Percentiles rank a stretch among this genome's conserved stretches.
These are phyloP conservation scores for Plasmodium blacklocki DNA, from an alignment of 169 alveolate species.

Conservation along the genomic window DNA sequence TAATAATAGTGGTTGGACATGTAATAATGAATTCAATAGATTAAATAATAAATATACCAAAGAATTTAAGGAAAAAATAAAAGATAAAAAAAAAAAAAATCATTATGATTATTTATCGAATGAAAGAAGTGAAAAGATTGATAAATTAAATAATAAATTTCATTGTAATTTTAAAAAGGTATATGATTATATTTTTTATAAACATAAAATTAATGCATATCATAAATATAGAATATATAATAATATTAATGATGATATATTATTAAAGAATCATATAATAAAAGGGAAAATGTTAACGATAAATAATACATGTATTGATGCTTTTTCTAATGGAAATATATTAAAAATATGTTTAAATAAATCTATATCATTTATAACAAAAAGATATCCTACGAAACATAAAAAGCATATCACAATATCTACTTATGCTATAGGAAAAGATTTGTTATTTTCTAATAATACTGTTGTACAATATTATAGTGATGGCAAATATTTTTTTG, in stretches of 20 bases:
- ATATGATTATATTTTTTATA: conserved; percentile 74
- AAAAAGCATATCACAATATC: conserved; percentile 24
- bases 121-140: not conserved
- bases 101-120: not conserved
- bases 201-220: conserved; percentile 58
- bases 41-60: no score
- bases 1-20: no score
- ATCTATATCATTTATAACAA: conserved; percentile 27
- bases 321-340: conserved; percentile 23
- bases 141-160: not conserved
- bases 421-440: conserved; percentile 21
- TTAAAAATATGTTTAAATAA: conserved; percentile 70
- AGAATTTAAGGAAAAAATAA: not conserved
- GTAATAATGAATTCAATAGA: no score
- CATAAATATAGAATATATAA: conserved; percentile 58
- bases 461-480: conserved; percentile 73
- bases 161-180: conserved; percentile 47
- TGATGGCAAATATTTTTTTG: conserved; percentile 67
- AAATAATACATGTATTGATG: conserved; percentile 43
- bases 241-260: conserved; percentile 27
- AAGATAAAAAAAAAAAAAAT: not conserved
- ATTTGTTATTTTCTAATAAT: conserved; percentile 49
- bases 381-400: not conserved
- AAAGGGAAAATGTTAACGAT: conserved; percentile 70
- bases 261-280: conserved; percentile 61